Conservation (phyloP, 2,329 filamentous ascomycete genomes). For the Pyrenophora teres region DNA sequence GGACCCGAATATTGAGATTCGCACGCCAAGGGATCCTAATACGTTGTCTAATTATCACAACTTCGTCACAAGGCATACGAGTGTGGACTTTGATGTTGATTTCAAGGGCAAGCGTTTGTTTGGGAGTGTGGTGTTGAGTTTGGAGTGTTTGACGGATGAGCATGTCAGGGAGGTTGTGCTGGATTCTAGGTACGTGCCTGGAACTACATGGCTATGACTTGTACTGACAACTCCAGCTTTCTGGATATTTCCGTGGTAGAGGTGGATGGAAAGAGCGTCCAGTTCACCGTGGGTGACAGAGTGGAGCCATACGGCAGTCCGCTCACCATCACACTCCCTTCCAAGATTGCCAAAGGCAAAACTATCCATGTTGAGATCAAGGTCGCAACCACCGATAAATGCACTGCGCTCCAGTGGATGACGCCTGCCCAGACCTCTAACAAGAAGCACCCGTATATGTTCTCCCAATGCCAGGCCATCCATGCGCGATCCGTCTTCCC, state of each 20-base stretch:
- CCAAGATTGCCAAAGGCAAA: conserved; percentile 53
- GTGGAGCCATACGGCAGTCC: conserved; percentile 76
- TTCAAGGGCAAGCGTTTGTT: conserved; percentile 78
- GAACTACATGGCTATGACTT: neutral
- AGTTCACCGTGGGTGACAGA: conserved; percentile 73
- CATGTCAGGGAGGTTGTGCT: conserved; percentile 78
- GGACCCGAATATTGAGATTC: conserved; percentile 43
- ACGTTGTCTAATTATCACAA: conserved; percentile 90
- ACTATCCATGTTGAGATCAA: conserved; percentile 53
- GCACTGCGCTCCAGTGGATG: conserved; percentile 94
- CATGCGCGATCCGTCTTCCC: conserved; percentile 93
- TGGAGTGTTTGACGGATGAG: conserved; percentile 76
- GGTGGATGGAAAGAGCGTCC: conserved; percentile 66
- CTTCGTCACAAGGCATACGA: conserved; percentile 83
- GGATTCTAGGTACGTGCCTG: conserved; percentile 67
- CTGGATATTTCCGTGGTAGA: conserved; percentile 74
- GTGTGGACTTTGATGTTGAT: conserved; percentile 78
- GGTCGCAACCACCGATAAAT: conserved; percentile 81
- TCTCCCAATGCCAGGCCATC: conserved; percentile 96
- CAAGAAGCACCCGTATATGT: conserved; percentile 96
- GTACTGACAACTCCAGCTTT: conserved; percentile 54
- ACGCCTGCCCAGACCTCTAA: conserved; percentile 92
- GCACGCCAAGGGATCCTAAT: conserved; percentile 74
- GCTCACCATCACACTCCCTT: conserved; percentile 63
- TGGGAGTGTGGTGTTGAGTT: conserved; percentile 75